Percentiles rank a stretch among this genome's conserved stretches.
Conservation (phyloP, 225 moss, liverwort and hornwort species). For the Bryum argenteum region DNA sequence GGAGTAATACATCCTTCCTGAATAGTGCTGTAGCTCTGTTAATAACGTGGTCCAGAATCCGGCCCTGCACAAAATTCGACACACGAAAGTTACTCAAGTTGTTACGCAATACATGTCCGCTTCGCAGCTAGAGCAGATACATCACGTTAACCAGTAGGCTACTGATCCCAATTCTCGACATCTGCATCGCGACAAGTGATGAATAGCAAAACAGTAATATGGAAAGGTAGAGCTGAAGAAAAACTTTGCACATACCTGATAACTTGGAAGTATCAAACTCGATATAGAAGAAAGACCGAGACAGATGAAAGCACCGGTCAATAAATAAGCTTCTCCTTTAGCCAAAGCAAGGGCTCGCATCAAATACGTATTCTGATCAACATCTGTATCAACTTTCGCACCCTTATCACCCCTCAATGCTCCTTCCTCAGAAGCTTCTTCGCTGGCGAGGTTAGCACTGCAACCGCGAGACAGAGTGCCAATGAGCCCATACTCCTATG, state of each 20-base stretch:
- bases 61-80: constrained; percentile 64
- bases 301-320: constrained; percentile 70
- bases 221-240: constrained; percentile 2
- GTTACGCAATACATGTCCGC: neutral
- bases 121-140: neutral
- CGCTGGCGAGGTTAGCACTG: constrained; percentile 43
- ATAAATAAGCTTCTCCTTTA: constrained; percentile 62
- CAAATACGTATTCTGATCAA: constrained; percentile 82
- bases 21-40: constrained; percentile 66
- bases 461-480: constrained; percentile 26
- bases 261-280: constrained; percentile 63
- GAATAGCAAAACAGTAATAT: neutral
- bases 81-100: neutral
- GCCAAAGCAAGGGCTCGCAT: constrained; percentile 85
- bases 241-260: constrained; percentile 43
- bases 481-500: constrained; percentile 19
- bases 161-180: neutral
- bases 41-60: constrained; percentile 93
- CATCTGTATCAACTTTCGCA: constrained; percentile 72
- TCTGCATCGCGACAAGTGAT: neutral
- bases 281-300: constrained; percentile 58
- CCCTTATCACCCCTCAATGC: constrained; percentile 93
- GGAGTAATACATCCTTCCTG: constrained; percentile 77
- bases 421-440: constrained; percentile 59
- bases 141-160: constrained; percentile 6